phyloP scores from a whole-genome alignment of 306 rosid genomes.

The Vicia faba region DNA sequence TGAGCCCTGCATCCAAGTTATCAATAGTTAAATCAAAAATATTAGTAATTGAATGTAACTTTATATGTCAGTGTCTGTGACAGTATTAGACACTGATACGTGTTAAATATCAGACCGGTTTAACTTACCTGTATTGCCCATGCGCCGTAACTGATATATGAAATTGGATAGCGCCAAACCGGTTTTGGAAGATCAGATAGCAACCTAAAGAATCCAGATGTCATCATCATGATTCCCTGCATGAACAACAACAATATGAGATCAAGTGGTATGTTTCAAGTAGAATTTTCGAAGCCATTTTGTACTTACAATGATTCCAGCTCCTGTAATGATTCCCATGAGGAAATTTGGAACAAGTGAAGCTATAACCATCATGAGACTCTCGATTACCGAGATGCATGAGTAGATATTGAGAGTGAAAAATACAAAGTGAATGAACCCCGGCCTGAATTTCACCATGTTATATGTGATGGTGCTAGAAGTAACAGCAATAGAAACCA shows the following conservation, averaged over 20 bases:
- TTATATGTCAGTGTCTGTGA: not conserved
- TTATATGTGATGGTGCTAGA: constrained; percentile 72
- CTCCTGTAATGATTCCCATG: constrained; percentile 94
- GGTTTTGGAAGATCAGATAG: constrained; percentile 69
- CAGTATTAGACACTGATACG: not conserved
- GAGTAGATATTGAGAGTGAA: constrained; percentile 71
- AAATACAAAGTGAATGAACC: constrained; percentile 59
- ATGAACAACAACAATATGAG: constrained; percentile 6
- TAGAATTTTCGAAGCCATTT: constrained; percentile 5
- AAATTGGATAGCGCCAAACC: constrained; percentile 72
- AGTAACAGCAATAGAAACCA: constrained; percentile 66
- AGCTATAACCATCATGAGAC: constrained; percentile 99
- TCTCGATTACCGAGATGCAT: constrained; percentile 83
- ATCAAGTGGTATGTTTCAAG: not conserved
- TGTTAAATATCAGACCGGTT: not conserved
- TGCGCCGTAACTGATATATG: constrained; percentile 60
- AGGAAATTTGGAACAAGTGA: constrained; percentile 95
- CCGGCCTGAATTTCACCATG: constrained; percentile 83
- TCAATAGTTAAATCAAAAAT: not conserved
- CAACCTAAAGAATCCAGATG: constrained; percentile 70
- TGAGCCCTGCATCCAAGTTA: constrained; percentile 47
- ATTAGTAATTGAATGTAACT: not conserved
- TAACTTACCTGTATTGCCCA: constrained; percentile 78
- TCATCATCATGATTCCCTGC: constrained; percentile 98
- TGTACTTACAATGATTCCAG: constrained; percentile 87